A percentile compares a stretch with the other conserved stretches of the same genome.
Conservation (phyloP, 208 protist species). For the Leptomonas seymouri region DNA sequence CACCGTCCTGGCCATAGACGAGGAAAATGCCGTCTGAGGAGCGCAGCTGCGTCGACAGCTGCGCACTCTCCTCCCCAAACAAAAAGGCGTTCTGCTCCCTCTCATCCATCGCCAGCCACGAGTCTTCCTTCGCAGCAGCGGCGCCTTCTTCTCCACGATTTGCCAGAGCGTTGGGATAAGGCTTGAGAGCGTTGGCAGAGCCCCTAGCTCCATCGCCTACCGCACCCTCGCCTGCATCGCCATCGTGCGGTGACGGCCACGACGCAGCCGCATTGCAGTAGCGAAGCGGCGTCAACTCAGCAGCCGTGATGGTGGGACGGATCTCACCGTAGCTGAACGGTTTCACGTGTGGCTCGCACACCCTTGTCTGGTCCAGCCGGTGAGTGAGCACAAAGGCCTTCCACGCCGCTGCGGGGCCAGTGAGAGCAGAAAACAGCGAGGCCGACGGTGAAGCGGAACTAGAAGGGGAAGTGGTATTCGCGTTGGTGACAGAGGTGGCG, state of each 20-base stretch:
- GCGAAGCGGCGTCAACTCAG: conserved; percentile 44
- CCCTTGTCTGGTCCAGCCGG: conserved; percentile 15
- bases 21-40: conserved; percentile 28
- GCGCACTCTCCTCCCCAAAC: conserved; percentile 33
- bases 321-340: conserved; percentile 77
- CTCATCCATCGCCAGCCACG: conserved; percentile 31
- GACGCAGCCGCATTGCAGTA: conserved; percentile 18
- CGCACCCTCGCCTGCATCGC: background rate
- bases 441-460: background rate
- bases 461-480: background rate
- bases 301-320: conserved; percentile 36
- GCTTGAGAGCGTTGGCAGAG: background rate
- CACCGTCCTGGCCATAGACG: conserved; percentile 24
- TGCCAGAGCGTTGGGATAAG: background rate
- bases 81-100: conserved; percentile 43
- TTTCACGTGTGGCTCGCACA: conserved; percentile 54
- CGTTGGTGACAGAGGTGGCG: background rate
- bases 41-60: conserved; percentile 13
- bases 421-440: background rate
- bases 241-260: background rate
- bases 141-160: background rate
- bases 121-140: background rate
- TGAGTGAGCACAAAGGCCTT: conserved; percentile 36
- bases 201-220: background rate
- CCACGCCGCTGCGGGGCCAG: conserved; percentile 27